These are phyloP conservation scores for Trichoderma semiorbis DNA, from an alignment of 2,329 filamentous ascomycete genomes.

Conservation along the genomic window DNA sequence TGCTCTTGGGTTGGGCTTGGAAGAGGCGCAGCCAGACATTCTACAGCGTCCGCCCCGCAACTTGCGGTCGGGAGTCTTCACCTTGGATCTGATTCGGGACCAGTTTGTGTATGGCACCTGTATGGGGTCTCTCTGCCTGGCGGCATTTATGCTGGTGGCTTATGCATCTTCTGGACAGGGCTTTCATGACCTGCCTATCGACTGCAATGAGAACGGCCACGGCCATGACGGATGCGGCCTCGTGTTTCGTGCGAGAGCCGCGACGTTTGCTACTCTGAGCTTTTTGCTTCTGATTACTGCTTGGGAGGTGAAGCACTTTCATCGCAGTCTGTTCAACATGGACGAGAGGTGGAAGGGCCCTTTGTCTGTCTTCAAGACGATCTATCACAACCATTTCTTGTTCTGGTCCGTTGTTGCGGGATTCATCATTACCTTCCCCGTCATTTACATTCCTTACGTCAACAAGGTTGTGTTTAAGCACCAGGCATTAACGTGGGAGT, in stretches of 20 bases:
- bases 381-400: conserved; percentile 66
- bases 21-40: conserved; percentile 65
- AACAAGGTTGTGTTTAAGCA: conserved; percentile 69
- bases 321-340: conserved; percentile 67
- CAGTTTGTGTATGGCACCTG: conserved; percentile 64
- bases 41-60: conserved; percentile 63
- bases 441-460: conserved; percentile 65
- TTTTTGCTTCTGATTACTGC: conserved; percentile 66
- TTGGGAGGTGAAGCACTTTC: conserved; percentile 72
- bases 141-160: conserved; percentile 57
- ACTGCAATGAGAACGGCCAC: conserved; percentile 55
- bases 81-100: conserved; percentile 60
- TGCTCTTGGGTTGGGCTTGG: conserved; percentile 69
- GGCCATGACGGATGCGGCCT: conserved; percentile 49
- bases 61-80: conserved; percentile 59
- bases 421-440: conserved; percentile 57
- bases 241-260: conserved; percentile 63
- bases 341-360: conserved; percentile 49
- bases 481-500: conserved; percentile 66
- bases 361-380: conserved; percentile 53
- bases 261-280: conserved; percentile 66
- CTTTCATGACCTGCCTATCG: conserved; percentile 46
- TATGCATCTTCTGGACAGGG: conserved; percentile 47
- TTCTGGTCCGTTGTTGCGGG: conserved; percentile 62
- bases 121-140: conserved; percentile 61